phyloP scores from a whole-genome alignment of 805 yeast genomes.

The Candida sanyiensis region DNA sequence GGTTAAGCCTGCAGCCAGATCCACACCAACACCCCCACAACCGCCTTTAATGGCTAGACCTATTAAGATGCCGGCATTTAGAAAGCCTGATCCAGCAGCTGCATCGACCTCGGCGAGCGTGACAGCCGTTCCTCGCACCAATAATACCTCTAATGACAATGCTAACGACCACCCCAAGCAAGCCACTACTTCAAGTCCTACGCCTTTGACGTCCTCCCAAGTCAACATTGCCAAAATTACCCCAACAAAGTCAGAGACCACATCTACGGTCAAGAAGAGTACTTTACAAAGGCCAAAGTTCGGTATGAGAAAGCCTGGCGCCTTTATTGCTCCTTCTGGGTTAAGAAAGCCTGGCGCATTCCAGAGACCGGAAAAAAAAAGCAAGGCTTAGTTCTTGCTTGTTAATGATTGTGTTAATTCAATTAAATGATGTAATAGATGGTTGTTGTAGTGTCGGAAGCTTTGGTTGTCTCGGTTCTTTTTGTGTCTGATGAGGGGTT shows the following conservation, averaged over 20 bases:
- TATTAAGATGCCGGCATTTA: slow-evolving; percentile 12
- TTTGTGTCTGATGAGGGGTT: no score
- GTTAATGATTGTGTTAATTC: no score
- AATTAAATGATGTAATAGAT: no score
- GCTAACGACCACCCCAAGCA: slow-evolving; percentile 1
- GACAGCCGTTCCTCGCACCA: slow-evolving; percentile 1
- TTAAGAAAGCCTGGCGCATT: slow-evolving; percentile 27
- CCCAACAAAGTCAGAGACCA: slow-evolving; percentile 3
- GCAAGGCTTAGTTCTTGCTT: slow-evolving; percentile 14
- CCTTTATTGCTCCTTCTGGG: slow-evolving; percentile 18
- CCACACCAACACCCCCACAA: background rate
- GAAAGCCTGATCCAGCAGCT: slow-evolving; percentile 9
- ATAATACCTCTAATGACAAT: background rate
- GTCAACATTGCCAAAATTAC: slow-evolving; percentile 2
- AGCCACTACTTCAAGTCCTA: background rate
- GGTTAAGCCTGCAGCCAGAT: slow-evolving; percentile 7
- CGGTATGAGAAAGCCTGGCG: slow-evolving; percentile 21
- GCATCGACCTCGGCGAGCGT: slow-evolving; percentile 1
- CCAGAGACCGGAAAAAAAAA: slow-evolving; percentile 24
- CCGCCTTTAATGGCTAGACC: slow-evolving; percentile 27
- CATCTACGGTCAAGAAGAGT: slow-evolving; percentile 7
- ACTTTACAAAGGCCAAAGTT: slow-evolving; percentile 23
- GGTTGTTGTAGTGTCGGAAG: background rate
- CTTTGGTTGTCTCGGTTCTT: background rate
- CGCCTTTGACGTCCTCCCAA: background rate